These are phyloP conservation scores for Fusarium paranaense DNA, from an alignment of 2,329 filamentous ascomycete genomes.

Conservation along the genomic window DNA sequence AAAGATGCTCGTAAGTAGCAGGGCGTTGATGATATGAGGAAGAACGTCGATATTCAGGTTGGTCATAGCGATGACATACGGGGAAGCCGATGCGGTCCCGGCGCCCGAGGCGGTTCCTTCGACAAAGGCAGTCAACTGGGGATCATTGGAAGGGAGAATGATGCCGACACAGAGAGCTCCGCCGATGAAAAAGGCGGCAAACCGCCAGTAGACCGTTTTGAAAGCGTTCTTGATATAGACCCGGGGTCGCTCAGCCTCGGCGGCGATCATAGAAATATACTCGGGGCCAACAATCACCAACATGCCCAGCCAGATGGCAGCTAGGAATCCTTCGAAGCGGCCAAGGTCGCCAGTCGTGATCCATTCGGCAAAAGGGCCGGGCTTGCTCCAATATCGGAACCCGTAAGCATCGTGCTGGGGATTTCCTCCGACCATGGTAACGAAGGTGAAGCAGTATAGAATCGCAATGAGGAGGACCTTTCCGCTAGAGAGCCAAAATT, in stretches of 20 bases:
- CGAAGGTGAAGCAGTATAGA: constrained; percentile 77
- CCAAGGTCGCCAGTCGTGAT: not conserved
- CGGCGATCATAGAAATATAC: not conserved
- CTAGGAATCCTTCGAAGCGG: not conserved
- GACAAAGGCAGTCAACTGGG: not conserved
- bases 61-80: not conserved
- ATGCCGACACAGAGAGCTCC: not conserved
- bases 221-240: not conserved
- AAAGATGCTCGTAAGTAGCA: not conserved
- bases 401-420: constrained; percentile 71
- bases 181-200: not conserved
- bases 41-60: not conserved
- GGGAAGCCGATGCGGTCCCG: not conserved
- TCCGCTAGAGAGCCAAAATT: constrained; percentile 73
- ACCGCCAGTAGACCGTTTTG: not conserved
- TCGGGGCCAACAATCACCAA: not conserved
- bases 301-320: not conserved
- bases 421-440: constrained; percentile 81
- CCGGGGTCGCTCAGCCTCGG: not conserved
- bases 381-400: not conserved
- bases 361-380: not conserved
- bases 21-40: not conserved
- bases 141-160: not conserved
- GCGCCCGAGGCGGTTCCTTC: not conserved
- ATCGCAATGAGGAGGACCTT: constrained; percentile 74